Evolutionary conservation across 1,139 yeast species (phyloP).

Genomic region (Candida sanyaensis): DNA sequence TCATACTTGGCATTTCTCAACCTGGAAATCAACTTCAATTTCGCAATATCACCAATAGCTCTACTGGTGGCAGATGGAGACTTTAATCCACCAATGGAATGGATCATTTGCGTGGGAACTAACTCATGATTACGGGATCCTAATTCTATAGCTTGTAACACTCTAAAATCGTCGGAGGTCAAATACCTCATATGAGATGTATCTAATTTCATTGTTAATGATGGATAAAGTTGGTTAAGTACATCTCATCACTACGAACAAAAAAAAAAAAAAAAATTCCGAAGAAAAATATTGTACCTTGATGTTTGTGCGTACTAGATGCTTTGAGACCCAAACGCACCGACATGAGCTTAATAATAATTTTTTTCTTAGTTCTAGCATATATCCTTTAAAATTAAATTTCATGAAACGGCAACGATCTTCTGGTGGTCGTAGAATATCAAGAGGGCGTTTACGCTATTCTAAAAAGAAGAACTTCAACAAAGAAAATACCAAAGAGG

Average conservation of each 20-base stretch:
- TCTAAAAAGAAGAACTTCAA: not conserved
- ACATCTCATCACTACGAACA: not conserved
- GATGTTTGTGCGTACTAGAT: too few relatives aligned
- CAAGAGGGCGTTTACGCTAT: not conserved
- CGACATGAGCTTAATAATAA: too few relatives aligned
- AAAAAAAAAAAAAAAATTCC: not conserved
- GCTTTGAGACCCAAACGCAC: too few relatives aligned
- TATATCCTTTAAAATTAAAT: not conserved
- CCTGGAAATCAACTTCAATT: slow-evolving; percentile 72
- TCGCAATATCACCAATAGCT: slow-evolving; percentile 84
- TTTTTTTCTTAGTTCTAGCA: not conserved
- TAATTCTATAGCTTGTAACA: slow-evolving; percentile 83
- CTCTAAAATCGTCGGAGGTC: slow-evolving; percentile 87
- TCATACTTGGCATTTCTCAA: slow-evolving; percentile 88
- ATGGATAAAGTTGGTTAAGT: not conserved
- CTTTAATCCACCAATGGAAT: slow-evolving; percentile 74
- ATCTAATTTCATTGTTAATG: slow-evolving; percentile 75
- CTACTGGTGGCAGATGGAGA: slow-evolving; percentile 77
- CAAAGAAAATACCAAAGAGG: not conserved
- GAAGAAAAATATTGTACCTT: too few relatives aligned
- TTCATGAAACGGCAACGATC: not conserved
- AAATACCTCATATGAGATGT: slow-evolving; percentile 92
- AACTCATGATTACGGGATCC: slow-evolving; percentile 94
- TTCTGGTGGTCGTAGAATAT: not conserved
- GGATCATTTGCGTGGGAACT: slow-evolving; percentile 86